These are phyloP conservation scores for Leucocoprinus sp. DNA, from an alignment of 768 basidiomycete species.

Conservation along the genomic window DNA sequence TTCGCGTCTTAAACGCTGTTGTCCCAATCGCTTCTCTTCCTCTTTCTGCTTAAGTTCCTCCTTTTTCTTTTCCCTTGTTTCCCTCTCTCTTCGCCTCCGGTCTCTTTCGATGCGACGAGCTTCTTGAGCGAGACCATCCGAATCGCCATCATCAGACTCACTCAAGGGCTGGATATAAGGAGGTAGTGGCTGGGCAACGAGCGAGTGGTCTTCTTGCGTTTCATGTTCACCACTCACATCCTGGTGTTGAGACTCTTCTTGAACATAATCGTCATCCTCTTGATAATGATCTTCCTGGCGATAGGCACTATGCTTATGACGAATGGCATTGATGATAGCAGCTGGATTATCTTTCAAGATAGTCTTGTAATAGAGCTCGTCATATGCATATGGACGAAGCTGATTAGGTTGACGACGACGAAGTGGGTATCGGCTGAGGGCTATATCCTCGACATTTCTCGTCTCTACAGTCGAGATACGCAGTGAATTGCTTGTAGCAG, in stretches of 20 bases:
- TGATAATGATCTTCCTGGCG: conserved; percentile 7
- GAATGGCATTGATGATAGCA: conserved; percentile 8
- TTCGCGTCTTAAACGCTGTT: conserved; percentile 3
- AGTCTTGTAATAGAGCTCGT: conserved; percentile 6
- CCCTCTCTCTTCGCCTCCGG: conserved; percentile 2
- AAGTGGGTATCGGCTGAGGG: conserved; percentile 4
- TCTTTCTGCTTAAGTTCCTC: neutral
- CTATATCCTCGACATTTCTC: neutral
- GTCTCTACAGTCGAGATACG: neutral
- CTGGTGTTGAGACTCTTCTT: conserved; percentile 8
- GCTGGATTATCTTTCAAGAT: conserved; percentile 7
- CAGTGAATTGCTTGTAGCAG: neutral
- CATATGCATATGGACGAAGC: conserved; percentile 5
- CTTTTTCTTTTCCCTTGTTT: neutral
- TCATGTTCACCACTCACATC: neutral
- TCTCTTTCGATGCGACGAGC: conserved; percentile 6
- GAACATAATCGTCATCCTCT: conserved; percentile 3
- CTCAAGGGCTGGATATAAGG: conserved; percentile 4
- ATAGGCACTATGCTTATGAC: conserved; percentile 1
- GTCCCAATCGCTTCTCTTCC: conserved; percentile 1
- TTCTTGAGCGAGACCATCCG: conserved; percentile 8
- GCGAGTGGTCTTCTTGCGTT: neutral
- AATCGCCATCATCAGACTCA: conserved; percentile 3
- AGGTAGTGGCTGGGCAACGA: neutral
- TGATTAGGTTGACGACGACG: conserved; percentile 10